Evolutionary conservation across 2,329 filamentous ascomycete genomes (phyloP).

Genomic region (Xylaria multiplex): DNA sequence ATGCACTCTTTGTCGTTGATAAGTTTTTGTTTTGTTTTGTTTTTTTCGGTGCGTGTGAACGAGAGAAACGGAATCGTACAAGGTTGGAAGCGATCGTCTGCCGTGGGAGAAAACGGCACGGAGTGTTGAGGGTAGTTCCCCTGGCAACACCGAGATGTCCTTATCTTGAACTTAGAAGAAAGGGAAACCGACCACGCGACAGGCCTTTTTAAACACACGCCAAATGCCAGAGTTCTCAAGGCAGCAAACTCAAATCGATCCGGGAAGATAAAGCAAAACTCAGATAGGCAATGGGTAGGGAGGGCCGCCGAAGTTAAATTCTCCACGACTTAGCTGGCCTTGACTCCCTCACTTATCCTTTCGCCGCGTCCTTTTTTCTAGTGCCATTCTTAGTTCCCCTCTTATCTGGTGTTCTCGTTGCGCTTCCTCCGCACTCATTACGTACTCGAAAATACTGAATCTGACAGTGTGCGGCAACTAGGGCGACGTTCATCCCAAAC

Average conservation of each 20-base stretch:
- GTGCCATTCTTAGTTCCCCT: conserved; percentile 9
- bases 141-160: conserved; percentile 3
- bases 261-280: background rate
- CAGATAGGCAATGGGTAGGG: conserved; percentile 12
- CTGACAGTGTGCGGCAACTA: conserved; percentile 8
- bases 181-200: background rate
- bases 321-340: conserved; percentile 9
- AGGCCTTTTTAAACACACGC: background rate
- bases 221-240: background rate
- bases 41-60: background rate
- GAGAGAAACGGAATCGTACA: background rate
- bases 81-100: background rate
- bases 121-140: background rate
- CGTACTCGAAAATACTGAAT: conserved; percentile 28
- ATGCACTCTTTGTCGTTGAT: background rate
- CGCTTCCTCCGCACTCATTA: conserved; percentile 31
- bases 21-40: too few relatives aligned
- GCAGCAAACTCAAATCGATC: conserved; percentile 4
- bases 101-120: background rate
- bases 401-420: conserved; percentile 25
- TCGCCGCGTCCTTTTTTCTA: conserved; percentile 22
- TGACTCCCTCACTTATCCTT: conserved; percentile 6
- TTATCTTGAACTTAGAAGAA: background rate
- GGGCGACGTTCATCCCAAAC: conserved; percentile 13
- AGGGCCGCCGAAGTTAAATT: conserved; percentile 21